Percentiles rank a stretch among this genome's conserved stretches.
phyloP scores from a whole-genome alignment of 2,329 filamentous ascomycete species.

The Graphiopsis chlorocephala region DNA sequence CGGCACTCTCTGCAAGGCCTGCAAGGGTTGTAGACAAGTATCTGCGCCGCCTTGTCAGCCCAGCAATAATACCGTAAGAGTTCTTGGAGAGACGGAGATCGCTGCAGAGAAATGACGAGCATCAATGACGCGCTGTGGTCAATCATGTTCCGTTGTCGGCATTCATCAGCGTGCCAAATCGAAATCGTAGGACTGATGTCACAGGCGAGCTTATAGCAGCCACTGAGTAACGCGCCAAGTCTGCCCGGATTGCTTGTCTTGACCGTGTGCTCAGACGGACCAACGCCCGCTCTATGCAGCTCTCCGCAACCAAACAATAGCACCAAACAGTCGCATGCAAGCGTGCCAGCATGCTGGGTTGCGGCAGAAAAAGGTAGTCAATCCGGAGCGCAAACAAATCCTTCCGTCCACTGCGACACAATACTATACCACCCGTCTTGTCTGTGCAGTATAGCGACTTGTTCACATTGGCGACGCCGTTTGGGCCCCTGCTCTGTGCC shows the following conservation, averaged over 20 bases:
- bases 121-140: constrained; percentile 11
- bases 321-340: background rate
- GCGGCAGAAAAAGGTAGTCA: background rate
- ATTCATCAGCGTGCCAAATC: constrained; percentile 1
- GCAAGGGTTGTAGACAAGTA: background rate
- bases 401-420: constrained; percentile 5
- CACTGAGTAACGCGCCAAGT: background rate
- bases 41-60: constrained; percentile 6
- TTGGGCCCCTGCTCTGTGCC: background rate
- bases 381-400: constrained; percentile 1
- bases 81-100: constrained; percentile 2
- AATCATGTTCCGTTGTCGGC: background rate
- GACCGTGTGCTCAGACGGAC: background rate
- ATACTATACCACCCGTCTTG: background rate
- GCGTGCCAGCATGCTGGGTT: background rate
- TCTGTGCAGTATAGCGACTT: background rate
- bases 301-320: constrained; percentile 4
- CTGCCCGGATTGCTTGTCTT: constrained; percentile 12
- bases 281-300: background rate
- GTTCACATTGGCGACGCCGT: background rate
- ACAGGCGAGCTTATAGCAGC: constrained; percentile 7
- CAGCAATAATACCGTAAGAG: background rate
- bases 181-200: constrained; percentile 11
- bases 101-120: background rate
- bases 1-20: background rate